Evolutionary conservation across 2,329 filamentous ascomycete species (phyloP), one percentile per base, ranked within the genome.

Genomic region (Apiospora hydei): DNA sequence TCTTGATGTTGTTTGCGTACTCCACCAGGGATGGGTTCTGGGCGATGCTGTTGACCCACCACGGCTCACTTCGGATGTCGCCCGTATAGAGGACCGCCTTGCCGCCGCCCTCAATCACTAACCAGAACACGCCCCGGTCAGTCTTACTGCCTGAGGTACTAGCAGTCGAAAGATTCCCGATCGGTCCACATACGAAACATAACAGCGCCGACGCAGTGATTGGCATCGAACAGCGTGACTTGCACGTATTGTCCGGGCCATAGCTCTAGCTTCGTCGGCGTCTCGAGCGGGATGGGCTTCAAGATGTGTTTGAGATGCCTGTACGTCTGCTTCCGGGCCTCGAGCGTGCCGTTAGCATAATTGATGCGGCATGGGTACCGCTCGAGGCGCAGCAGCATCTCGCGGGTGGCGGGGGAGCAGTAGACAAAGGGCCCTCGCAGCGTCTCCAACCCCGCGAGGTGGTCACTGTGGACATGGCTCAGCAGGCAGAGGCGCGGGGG

Each of bases 391-490:
- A 98, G 85, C 0, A 98, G 85, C 24, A 98, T 91, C 81, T 95
- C 92, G 74, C 89, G 89, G 0, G 95, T 98, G 0, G 94, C 93
- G 0, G 92, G 87, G 1, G 95, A 98, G 83, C 95, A 98, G 82
- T 98, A 98, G 26, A 98, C 90, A 78, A 98, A 98, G 0, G 94
- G 93, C 41, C 93, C 90, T 66, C 90, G 89, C 70, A 95, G 87
- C 16, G 87, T 89, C 76, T 97, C 94, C 1, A 98, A 87, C 0
- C 96, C 95, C 47, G 88, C 88, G 0, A 98, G 88, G 82, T 98
- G 96, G 77, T 98, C 95, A 75, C 93, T 97, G 80, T 98, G 96
- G 2, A 97, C 91, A 87, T 98, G 96, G 81, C 93, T 97, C 38
- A 98, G 86, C 79, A 98, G 98, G 80, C 93, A 96, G 21, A 93